A percentile compares a stretch with the other conserved stretches of the same genome.
Evolutionary conservation across 345 rosid species (phyloP).

Genomic region (Lumnitzera littorea): DNA sequence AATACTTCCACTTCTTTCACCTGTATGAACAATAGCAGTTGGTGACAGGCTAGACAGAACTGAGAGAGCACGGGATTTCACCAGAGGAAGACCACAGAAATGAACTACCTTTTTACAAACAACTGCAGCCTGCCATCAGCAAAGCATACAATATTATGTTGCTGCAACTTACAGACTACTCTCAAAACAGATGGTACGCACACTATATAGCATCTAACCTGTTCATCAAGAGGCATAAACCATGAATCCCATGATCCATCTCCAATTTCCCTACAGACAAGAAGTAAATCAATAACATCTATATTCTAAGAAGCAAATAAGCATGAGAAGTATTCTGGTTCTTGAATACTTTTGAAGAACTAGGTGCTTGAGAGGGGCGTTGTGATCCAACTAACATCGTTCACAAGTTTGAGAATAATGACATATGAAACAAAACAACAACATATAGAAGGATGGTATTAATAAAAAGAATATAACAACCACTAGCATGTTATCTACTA

Average conservation of each 20-base stretch:
- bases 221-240: conserved; percentile 77
- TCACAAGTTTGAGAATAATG: too few species aligned
- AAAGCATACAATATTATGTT: conserved; percentile 6
- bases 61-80: conserved; percentile 5
- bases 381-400: too few species aligned
- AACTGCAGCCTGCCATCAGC: conserved; percentile 33
- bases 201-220: conserved; percentile 26
- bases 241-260: conserved; percentile 78
- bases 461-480: too few species aligned
- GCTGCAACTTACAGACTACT: not conserved
- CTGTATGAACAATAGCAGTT: conserved; percentile 20
- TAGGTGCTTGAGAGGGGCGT: too few species aligned
- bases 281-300: conserved; percentile 8
- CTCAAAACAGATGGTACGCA: conserved; percentile 1
- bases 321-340: not conserved
- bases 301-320: not conserved
- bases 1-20: conserved; percentile 75
- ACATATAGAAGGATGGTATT: not conserved
- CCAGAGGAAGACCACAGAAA: conserved; percentile 11
- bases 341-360: not conserved
- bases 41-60: conserved; percentile 1
- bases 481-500: too few species aligned
- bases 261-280: conserved; percentile 70
- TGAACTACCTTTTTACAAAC: conserved; percentile 66
- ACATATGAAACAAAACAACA: too few species aligned